Evolutionary conservation across 2,329 filamentous ascomycete genomes (phyloP).

Genomic region (Thyridium curvatum): DNA sequence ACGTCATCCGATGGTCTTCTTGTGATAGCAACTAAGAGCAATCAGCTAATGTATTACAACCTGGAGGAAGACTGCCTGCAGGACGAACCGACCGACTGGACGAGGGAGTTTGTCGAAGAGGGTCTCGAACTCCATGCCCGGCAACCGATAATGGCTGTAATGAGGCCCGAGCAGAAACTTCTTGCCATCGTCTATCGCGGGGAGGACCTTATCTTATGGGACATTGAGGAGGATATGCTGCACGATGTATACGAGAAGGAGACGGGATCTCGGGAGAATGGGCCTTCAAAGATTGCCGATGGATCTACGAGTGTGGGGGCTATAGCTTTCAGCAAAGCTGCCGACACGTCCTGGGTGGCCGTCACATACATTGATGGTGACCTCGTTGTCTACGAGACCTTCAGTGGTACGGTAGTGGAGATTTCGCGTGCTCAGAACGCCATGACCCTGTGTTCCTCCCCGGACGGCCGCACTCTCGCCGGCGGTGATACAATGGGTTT

Average conservation of each 20-base stretch:
- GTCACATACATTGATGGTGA: conserved; percentile 20
- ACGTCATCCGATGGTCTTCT: conserved; percentile 9
- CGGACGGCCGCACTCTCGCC: conserved; percentile 1
- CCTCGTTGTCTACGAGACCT: conserved; percentile 15
- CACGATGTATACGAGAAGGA: conserved; percentile 17
- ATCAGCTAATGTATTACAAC: conserved; percentile 12
- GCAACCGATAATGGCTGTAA: conserved; percentile 8
- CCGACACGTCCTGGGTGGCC: conserved; percentile 12
- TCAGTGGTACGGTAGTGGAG: conserved; percentile 5
- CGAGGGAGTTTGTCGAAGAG: conserved; percentile 8
- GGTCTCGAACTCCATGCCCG: conserved; percentile 4
- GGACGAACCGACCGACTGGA: conserved; percentile 6
- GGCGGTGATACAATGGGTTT: conserved; percentile 1
- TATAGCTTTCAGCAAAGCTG: conserved; percentile 13
- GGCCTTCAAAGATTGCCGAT: conserved; percentile 4
- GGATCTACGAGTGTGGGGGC: conserved; percentile 8
- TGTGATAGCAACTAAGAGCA: conserved; percentile 9
- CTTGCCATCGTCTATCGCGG: conserved; percentile 19
- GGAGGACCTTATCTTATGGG: conserved; percentile 16
- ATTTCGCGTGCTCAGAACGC: conserved; percentile 6
- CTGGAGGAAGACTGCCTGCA: conserved; percentile 1
- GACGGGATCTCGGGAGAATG: conserved; percentile 8
- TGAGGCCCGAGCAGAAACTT: conserved; percentile 10
- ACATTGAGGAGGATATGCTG: conserved; percentile 9
- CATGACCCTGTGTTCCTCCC: conserved; percentile 14